phyloP scores from a whole-genome alignment of 2,329 filamentous ascomycete species.

The Aspergillus sp. region DNA sequence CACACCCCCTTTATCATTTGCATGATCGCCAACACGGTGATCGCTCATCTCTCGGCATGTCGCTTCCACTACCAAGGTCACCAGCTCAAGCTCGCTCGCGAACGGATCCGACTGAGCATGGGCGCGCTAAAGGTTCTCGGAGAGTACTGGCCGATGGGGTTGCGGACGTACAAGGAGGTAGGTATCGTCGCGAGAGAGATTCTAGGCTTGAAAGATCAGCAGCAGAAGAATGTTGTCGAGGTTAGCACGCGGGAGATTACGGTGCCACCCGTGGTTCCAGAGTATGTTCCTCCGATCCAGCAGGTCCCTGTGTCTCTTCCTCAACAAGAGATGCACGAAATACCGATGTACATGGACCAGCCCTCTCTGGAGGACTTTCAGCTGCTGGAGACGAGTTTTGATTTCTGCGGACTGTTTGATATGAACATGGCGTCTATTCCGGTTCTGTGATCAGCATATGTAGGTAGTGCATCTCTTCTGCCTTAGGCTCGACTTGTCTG shows the following conservation, averaged over 20 bases:
- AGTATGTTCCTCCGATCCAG: neutral
- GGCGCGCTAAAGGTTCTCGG: slow-evolving; percentile 43
- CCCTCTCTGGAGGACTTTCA: slow-evolving; percentile 1
- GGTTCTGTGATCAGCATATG: neutral
- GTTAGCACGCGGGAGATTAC: neutral
- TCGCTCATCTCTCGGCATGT: slow-evolving; percentile 64
- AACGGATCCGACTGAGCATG: slow-evolving; percentile 47
- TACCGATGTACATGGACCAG: neutral
- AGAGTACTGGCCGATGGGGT: slow-evolving; percentile 40
- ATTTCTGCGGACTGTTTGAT: slow-evolving; percentile 15
- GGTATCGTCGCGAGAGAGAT: slow-evolving; percentile 44
- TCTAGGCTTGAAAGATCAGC: slow-evolving; percentile 13
- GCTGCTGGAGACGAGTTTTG: slow-evolving; percentile 8
- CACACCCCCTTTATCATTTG: slow-evolving; percentile 49
- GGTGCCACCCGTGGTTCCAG: neutral
- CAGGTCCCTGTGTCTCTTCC: neutral
- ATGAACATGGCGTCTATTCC: slow-evolving; percentile 3
- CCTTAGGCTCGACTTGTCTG: neutral
- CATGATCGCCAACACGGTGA: slow-evolving; percentile 45
- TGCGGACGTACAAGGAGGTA: slow-evolving; percentile 42
- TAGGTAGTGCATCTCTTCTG: neutral
- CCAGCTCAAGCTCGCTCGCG: slow-evolving; percentile 38
- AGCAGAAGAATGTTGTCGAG: neutral
- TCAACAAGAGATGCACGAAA: neutral
- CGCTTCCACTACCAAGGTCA: slow-evolving; percentile 38